Percentiles rank a stretch among this genome's conserved stretches.
Evolutionary conservation across 306 rosid genomes (phyloP).

Genomic region (Comarum palustre): DNA sequence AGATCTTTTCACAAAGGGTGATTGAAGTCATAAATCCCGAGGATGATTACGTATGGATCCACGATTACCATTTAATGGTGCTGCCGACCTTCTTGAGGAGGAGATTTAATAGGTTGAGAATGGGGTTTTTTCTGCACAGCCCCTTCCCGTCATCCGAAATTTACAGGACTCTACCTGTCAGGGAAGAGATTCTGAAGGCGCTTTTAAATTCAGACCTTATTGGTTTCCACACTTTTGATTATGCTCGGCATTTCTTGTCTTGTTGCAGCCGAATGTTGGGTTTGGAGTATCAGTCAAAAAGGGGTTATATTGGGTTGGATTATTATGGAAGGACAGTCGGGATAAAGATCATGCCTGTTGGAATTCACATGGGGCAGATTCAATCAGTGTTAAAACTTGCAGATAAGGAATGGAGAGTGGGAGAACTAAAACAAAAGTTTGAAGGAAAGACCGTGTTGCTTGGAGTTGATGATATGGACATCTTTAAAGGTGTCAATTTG

Average conservation of each 20-base stretch:
- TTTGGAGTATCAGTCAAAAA: slow-evolving; percentile 60
- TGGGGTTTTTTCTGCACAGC: slow-evolving; percentile 66
- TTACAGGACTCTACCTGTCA: slow-evolving; percentile 60
- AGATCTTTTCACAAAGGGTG: slow-evolving; percentile 61
- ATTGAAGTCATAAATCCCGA: slow-evolving; percentile 65
- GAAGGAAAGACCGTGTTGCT: slow-evolving; percentile 52
- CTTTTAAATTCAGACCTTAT: slow-evolving; percentile 60
- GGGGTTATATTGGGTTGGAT: slow-evolving; percentile 71
- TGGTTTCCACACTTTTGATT: slow-evolving; percentile 71
- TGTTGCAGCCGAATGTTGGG: slow-evolving; percentile 73
- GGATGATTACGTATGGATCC: slow-evolving; percentile 67
- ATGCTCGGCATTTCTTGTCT: slow-evolving; percentile 71
- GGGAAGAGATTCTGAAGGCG: slow-evolving; percentile 68
- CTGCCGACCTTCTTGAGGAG: slow-evolving; percentile 64
- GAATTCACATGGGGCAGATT: slow-evolving; percentile 70
- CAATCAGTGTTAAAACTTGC: slow-evolving; percentile 46
- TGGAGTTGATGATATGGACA: slow-evolving; percentile 63
- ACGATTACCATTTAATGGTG: slow-evolving; percentile 71
- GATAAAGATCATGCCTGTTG: slow-evolving; percentile 66
- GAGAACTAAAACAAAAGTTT: slow-evolving; percentile 47
- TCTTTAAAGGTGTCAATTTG: slow-evolving; percentile 56
- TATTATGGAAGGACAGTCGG: slow-evolving; percentile 64
- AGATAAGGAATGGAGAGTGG: slow-evolving; percentile 55
- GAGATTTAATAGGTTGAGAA: slow-evolving; percentile 57
- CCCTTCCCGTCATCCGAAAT: slow-evolving; percentile 70